Percentiles rank a stretch among this genome's conserved stretches.
phyloP scores from a whole-genome alignment of 805 yeast genomes.

The Nakazawaea ishiwadae region DNA sequence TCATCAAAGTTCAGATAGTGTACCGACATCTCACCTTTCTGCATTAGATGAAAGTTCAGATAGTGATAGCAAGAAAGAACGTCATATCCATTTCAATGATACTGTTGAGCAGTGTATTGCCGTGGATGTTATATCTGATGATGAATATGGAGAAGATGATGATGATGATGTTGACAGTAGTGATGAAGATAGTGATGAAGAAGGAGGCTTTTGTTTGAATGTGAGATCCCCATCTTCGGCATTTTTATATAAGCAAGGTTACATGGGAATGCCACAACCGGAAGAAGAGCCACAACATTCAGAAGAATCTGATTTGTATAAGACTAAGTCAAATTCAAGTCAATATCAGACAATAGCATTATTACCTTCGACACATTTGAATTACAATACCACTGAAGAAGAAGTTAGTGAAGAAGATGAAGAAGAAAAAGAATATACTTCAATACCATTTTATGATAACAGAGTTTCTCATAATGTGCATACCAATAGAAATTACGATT shows the following conservation, averaged over 20 bases:
- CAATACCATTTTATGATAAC: slow-evolving; percentile 28
- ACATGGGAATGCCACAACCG: slow-evolving; percentile 6
- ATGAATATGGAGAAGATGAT: slow-evolving; percentile 17
- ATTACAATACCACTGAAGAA: slow-evolving; percentile 63
- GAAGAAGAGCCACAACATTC: background rate
- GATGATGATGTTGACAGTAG: slow-evolving; percentile 25
- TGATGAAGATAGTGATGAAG: slow-evolving; percentile 50
- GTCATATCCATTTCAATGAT: slow-evolving; percentile 90
- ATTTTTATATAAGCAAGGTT: slow-evolving; percentile 22
- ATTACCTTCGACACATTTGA: slow-evolving; percentile 83
- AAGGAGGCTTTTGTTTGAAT: slow-evolving; percentile 64
- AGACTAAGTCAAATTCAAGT: slow-evolving; percentile 23
- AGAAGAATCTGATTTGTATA: background rate
- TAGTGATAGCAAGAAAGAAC: slow-evolving; percentile 28
- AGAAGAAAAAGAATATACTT: slow-evolving; percentile 27
- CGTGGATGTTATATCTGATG: slow-evolving; percentile 35
- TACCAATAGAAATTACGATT: slow-evolving; percentile 71
- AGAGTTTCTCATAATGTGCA: slow-evolving; percentile 69
- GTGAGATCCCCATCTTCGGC: slow-evolving; percentile 34
- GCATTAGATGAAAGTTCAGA: background rate
- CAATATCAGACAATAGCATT: slow-evolving; percentile 64
- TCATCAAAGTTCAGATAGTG: slow-evolving; percentile 2
- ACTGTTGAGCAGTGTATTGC: slow-evolving; percentile 94
- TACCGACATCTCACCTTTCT: background rate
- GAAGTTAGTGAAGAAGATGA: slow-evolving; percentile 52